These are phyloP conservation scores for Rutstroemia sp. DNA, from an alignment of 2,329 filamentous ascomycete species.

Conservation along the genomic window DNA sequence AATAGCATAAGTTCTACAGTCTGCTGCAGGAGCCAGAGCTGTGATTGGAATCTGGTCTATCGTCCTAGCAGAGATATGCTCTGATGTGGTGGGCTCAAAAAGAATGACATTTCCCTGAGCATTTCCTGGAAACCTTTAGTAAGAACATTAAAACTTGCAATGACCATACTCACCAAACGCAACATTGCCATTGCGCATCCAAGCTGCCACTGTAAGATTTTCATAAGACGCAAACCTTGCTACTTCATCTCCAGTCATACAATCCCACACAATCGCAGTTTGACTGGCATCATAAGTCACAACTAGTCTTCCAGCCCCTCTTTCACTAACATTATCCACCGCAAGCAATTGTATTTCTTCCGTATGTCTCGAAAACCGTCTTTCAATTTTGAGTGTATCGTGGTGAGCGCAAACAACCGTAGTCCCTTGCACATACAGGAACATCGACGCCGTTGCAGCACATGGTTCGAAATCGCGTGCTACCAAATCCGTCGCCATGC, in stretches of 20 bases:
- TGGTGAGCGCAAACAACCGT: constrained; percentile 84
- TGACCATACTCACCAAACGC: constrained; percentile 68
- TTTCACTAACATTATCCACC: constrained; percentile 86
- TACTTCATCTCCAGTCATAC: constrained; percentile 84
- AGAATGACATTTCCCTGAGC: constrained; percentile 86
- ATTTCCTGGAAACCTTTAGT: constrained; percentile 55
- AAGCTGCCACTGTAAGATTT: constrained; percentile 73
- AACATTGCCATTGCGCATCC: constrained; percentile 97
- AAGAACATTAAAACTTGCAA: constrained; percentile 7
- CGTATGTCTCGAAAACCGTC: constrained; percentile 74
- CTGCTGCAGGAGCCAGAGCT: constrained; percentile 79
- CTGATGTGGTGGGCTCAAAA: constrained; percentile 87
- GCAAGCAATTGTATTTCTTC: constrained; percentile 78
- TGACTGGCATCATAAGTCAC: constrained; percentile 89
- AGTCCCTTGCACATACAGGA: constrained; percentile 80
- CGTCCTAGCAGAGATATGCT: constrained; percentile 85
- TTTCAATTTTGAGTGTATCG: constrained; percentile 83
- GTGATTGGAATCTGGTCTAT: constrained; percentile 90
- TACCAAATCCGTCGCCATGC: constrained; percentile 41
- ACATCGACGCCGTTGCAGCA: constrained; percentile 82
- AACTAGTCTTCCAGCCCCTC: constrained; percentile 74
- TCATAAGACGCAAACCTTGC: constrained; percentile 91
- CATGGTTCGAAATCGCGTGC: constrained; percentile 70
- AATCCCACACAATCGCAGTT: constrained; percentile 94
- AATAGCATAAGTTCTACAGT: constrained; percentile 93